Conservation (phyloP, 805 yeast species). For the Dipodascopsis uninucleata region DNA sequence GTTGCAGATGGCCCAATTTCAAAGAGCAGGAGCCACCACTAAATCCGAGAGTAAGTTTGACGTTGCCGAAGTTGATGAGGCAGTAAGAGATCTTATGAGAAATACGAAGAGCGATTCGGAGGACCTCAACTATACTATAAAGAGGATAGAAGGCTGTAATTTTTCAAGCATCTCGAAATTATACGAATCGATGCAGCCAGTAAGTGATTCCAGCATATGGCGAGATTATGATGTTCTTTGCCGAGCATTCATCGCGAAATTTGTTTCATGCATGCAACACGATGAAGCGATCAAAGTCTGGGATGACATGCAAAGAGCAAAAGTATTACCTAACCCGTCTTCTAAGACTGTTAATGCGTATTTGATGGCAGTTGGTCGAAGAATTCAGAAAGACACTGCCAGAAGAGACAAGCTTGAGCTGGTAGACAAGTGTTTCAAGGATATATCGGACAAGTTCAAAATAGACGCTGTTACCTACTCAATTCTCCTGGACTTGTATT, state of each 20-base stretch:
- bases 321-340: conserved; percentile 7
- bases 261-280: conserved; percentile 1
- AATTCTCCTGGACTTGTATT: conserved; percentile 14
- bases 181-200: conserved; percentile 3
- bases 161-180: too few relatives aligned
- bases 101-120: too few relatives aligned
- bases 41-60: too few relatives aligned
- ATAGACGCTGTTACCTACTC: conserved; percentile 7
- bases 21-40: too few relatives aligned
- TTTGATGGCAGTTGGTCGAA: conserved; percentile 8
- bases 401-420: not conserved
- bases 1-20: too few relatives aligned
- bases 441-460: not conserved
- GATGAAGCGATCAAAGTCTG: conserved; percentile 7
- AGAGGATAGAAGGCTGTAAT: too few relatives aligned
- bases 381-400: not conserved
- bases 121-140: too few relatives aligned
- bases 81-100: too few relatives aligned
- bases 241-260: conserved; percentile 11
- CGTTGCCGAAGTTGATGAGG: too few relatives aligned
- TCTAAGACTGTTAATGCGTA: conserved; percentile 6
- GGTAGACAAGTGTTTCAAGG: not conserved
- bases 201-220: not conserved
- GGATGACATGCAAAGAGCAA: conserved; percentile 5
- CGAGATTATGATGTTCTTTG: conserved; percentile 7